Evolutionary conservation across 2,329 filamentous ascomycete species (phyloP), one percentile per base, ranked within the genome.

Genomic region (Dryadomyces quercus-mongolicae): DNA sequence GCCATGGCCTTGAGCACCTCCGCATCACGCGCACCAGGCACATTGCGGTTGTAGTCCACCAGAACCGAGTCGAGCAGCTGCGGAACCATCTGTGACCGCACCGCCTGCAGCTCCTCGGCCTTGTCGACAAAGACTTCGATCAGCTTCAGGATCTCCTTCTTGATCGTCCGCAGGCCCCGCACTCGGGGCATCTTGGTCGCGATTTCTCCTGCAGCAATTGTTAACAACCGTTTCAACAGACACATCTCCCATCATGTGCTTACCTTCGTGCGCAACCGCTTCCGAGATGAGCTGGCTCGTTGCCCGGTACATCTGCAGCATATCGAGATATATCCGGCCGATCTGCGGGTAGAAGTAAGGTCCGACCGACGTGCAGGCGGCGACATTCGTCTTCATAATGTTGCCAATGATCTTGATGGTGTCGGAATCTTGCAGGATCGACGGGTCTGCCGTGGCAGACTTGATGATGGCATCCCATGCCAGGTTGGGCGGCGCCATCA

Each of bases 311-410:
- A 98, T 98, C 64, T 93, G 92, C 55, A 98, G 75, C 92, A 98
- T 97, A 67, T 98, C 93, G 61, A 94, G 84, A 69, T 97, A 98
- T 62, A 98, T 97, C 55, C 90, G 86, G 44, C 92, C 93, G 62
- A 98, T 95, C 67, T 98, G 93, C 13, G 93, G 92, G 65, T 95
- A 96, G 70, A 98, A 98, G 71, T 97, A 98, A 52, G 88, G 84
- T 38, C 94, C 93, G 56, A 98, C 93, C 0, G 93, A 97, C 40
- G 88, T 88, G 69, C 93, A 98, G 40, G 93, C 93, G n/a, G 94
- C 92, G 5, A 98, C 93, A 63, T 98, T 98, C 1, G 93, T 98
- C 80, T 98, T 98, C 93, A 98, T 98, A 67, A 98, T 96, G 71
- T 98, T 98, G 61, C 93, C 93, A 59, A 98, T 91, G 61, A 98